A percentile compares a stretch with the other conserved stretches of the same genome.
phyloP scores from a whole-genome alignment of 176 grass and related monocot genomes.

The Eleusine indica region DNA sequence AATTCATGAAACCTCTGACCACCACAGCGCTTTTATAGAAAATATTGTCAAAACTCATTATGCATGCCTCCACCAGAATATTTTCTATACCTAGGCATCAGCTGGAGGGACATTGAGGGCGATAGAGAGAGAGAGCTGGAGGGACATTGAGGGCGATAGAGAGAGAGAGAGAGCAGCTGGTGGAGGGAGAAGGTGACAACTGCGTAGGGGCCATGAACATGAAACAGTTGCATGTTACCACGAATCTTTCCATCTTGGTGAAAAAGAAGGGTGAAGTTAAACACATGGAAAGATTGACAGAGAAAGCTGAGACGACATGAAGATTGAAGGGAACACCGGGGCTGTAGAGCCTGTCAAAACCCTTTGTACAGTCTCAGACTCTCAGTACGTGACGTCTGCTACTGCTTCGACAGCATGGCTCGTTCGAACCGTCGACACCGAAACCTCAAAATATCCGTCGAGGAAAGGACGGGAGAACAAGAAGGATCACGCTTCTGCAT shows the following conservation, averaged over 20 bases:
- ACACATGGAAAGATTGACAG: conserved; percentile 22
- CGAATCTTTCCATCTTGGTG: conserved; percentile 53
- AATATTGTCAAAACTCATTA: background rate
- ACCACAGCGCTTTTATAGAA: too few species aligned
- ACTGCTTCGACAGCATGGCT: conserved; percentile 19
- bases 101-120: background rate
- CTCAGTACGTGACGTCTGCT: conserved; percentile 22
- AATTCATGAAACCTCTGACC: too few species aligned
- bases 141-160: background rate
- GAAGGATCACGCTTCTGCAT: conserved; percentile 15
- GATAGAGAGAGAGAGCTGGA: background rate
- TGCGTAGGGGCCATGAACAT: background rate
- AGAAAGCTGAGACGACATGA: conserved; percentile 10
- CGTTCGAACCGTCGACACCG: background rate
- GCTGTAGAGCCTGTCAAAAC: conserved; percentile 49
- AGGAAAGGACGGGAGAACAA: background rate
- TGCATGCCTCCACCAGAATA: background rate
- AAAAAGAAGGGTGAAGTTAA: conserved; percentile 29
- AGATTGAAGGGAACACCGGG: background rate
- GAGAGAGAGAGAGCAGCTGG: background rate
- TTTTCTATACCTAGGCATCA: background rate
- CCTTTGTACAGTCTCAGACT: conserved; percentile 28
- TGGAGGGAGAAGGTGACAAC: background rate
- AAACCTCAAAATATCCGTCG: too few species aligned
- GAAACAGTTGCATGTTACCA: conserved; percentile 24